Evolutionary conservation across 1,284 basidiomycete species (phyloP), one percentile per base, ranked within the genome.

Genomic region (Apiotrichum montevideense): DNA sequence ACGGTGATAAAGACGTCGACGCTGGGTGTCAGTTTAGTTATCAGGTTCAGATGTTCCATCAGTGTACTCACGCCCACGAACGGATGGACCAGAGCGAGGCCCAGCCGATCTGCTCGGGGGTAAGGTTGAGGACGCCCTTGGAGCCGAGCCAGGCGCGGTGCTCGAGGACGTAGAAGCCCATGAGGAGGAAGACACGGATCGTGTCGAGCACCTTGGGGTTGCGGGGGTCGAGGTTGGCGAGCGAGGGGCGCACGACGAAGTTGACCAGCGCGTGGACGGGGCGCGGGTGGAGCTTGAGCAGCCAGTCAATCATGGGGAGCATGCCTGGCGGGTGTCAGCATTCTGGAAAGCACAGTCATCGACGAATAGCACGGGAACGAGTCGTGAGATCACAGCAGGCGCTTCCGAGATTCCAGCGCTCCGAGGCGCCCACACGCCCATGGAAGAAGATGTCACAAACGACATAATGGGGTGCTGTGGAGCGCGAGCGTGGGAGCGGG

Each of bases 1-100:
- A 68, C 58, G 46, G 69, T 66, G 35, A 75, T 58, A 32, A 68
- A 46, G 46, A 75, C 70, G 62, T 75, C 73, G 21, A 72, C 35
- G 14, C 72, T 74, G 49, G 21, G 37, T 39, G 37, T 39, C 13
- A 10, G 15, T 7, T 21, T 21, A 21, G 21, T 21, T 21, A 21
- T 21, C 21, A 21, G 21, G 21, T 21, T 21, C 21, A 21, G 21
- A 21, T 21, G 21, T 21, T 21, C 35, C 8, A 53, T 13, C 34
- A 15, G 41, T 15, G 3, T 41, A 71, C 72, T 71, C 50, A 74
- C 72, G 73, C 72, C 75, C 75, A 77, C 53, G 70, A 71, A 35
- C 73, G 54, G 45, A 59, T 51, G 29, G 52, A 54, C 45, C 45
- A 48, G 21, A 15, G 10, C 6, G n/a, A 11, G 4, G 47, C 21